phyloP scores from a whole-genome alignment of 2,329 filamentous ascomycete species.

The Epichloe glyceriae region DNA sequence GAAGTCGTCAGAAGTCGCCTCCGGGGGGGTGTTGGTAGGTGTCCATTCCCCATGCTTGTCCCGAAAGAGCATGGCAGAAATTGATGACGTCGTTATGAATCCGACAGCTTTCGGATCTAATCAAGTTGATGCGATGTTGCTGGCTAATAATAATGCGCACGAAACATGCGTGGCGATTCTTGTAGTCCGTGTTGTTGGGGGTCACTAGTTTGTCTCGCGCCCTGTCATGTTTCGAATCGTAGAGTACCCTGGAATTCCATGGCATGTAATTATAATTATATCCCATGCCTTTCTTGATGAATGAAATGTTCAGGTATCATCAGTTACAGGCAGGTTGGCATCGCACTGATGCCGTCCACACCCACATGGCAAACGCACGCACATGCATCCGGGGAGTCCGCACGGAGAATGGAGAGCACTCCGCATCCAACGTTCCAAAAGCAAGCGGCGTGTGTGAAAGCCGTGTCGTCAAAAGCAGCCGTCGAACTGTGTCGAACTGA shows the following conservation, averaged over 20 bases:
- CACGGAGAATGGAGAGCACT: no score
- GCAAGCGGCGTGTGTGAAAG: no score
- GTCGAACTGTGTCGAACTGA: neutral
- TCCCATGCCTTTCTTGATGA: no score
- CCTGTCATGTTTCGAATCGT: neutral
- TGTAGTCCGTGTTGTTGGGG: neutral
- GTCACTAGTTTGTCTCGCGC: neutral
- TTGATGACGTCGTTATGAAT: constrained; percentile 3
- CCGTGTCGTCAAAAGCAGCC: neutral
- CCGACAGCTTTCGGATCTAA: neutral
- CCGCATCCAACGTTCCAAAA: no score
- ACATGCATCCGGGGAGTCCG: no score
- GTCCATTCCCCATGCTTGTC: neutral
- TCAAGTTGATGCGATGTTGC: neutral
- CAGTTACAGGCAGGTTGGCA: no score
- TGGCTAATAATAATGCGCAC: neutral
- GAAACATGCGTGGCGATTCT: neutral
- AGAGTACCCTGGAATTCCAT: no score
- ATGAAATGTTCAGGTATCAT: no score
- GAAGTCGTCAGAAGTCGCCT: neutral
- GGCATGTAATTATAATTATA: no score
- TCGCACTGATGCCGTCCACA: no score
- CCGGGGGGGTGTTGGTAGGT: neutral
- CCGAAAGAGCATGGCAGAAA: neutral
- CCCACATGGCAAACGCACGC: no score